Base-by-base conservation (phyloP, 2,329 filamentous ascomycete genomes). In the Phyllosticta ampelicida region DNA sequence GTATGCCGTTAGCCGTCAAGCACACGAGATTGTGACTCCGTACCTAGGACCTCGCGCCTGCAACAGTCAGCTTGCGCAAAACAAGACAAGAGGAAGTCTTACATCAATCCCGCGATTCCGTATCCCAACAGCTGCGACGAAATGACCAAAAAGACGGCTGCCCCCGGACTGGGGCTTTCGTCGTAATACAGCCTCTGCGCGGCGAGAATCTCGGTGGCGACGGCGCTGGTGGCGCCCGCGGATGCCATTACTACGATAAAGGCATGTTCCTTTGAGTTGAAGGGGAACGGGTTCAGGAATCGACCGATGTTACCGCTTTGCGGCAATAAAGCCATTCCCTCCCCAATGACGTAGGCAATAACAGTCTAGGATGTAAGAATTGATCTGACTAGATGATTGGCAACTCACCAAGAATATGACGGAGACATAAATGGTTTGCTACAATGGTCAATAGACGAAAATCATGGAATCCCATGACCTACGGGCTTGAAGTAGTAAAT, bases 401-500 rank as follows among this genome's bases (percentile, higher is more conserved):
- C n/a, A 36, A 36, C 30, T 36, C 13, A 36, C 30, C 18, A 78
- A 60, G 64, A 78, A 78, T 19, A 77, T 73, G 20, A 70, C 65
- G 1, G 73, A 75, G 16, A 78, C 73, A 23, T 62, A 71, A 53
- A 78, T 72, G 5, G 68, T 69, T 64, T 78, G 76, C 2, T 36
- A 36, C 9, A 16, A 36, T 11, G 13, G 30, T 36, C 9, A 36
- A 11, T 11, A 16, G n/a, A n/a, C n/a, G n/a, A n/a, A 13, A 36
- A 11, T 13, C 5, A 36, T 11, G 30, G n/a, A n/a, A n/a, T n/a
- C n/a, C n/a, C n/a, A n/a, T n/a, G n/a, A n/a, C n/a, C n/a, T 36
- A 36, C 30, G 13, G 77, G 76, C 62, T 78, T 78, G 68, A 78
- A 78, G 56, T 75, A 73, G 63, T 73, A 78, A 57, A 78, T 77